Evolutionary conservation across 495 filamentous ascomycete species (phyloP), one percentile per base, ranked within the genome.

Genomic region (Rusavskia elegans): DNA sequence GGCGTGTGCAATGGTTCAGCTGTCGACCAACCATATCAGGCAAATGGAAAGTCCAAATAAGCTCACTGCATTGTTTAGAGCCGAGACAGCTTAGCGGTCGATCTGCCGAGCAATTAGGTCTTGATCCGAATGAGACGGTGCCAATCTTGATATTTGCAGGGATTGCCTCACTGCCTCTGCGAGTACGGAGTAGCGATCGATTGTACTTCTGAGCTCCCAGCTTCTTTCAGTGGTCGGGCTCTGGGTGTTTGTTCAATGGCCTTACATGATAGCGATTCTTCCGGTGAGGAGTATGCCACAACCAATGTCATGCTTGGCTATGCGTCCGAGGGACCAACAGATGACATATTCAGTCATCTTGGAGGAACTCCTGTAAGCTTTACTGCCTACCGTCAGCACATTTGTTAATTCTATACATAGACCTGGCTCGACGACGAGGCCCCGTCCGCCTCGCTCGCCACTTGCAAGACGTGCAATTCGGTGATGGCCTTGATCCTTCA

Each of bases 231-330:
- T n/a, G 8, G 39, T 21, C 7, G 14, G 5, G 0, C 5, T 19
- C n/a, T 19, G 14, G 2, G 11, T 5, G 0, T 42, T 20, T 21
- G 39, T 19, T 20, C 39, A 54, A 96, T 96, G 90, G 79, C 82
- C 48, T 70, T 77, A 17, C 87, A 93, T 62, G 85, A 92, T 58
- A 90, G 84, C 62, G 90, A 96, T 61, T 74, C 73, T 16, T 74
- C 73, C 46, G 57, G 60, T n/a, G 50, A 74, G 30, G 86, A 85
- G 19, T 87, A 82, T 61, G 87, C 81, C 10, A 86, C 89, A 62
- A 99, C 92, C 17, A 84, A 81, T 57, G 87, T 95, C 6, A 78
- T 96, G 1, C 79, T 99, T 21, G 92, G 92, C 17, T 97, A 94
- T 64, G 83, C 89, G 7, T 86, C 87, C 0, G 80, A 79, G 57